phyloP scores from a whole-genome alignment of 2,329 filamentous ascomycete genomes.

The Talaromyces sp. region DNA sequence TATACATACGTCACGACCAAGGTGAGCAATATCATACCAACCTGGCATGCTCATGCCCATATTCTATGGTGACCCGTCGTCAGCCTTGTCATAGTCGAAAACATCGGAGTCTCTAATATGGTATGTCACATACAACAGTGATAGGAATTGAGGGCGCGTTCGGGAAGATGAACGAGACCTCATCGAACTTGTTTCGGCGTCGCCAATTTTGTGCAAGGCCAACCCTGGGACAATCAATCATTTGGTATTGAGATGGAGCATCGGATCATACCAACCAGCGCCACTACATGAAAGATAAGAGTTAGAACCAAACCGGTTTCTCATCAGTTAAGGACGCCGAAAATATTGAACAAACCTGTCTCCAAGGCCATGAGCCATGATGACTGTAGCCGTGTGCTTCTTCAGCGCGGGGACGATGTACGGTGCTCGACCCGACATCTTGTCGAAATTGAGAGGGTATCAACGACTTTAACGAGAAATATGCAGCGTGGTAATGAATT shows the following conservation, averaged over 20 bases:
- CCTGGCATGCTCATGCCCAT: conserved; percentile 75
- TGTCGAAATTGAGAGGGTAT: conserved; percentile 11
- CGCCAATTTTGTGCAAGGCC: conserved; percentile 84
- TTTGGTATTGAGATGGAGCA: not conserved
- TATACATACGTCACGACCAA: conserved; percentile 35
- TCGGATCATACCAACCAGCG: conserved; percentile 38
- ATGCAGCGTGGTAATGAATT: not conserved
- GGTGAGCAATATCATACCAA: conserved; percentile 45
- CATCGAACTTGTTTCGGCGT: conserved; percentile 68
- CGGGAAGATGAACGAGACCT: conserved; percentile 91
- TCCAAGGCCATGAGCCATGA: conserved; percentile 87
- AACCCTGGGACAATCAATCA: conserved; percentile 43
- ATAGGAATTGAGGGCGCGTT: conserved; percentile 84
- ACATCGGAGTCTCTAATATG: not conserved
- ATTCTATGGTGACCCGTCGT: conserved; percentile 48
- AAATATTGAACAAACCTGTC: conserved; percentile 57
- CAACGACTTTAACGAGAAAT: not conserved
- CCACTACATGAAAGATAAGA: conserved; percentile 31
- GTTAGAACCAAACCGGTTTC: not conserved
- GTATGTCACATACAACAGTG: conserved; percentile 57
- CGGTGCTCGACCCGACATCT: conserved; percentile 45
- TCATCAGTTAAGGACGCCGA: too few relatives aligned
- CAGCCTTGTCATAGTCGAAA: not conserved
- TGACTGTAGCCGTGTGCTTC: conserved; percentile 88
- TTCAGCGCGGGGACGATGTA: conserved; percentile 72